Conservation (phyloP, 2,329 filamentous ascomycete genomes). For the Fusarium aywerte region DNA sequence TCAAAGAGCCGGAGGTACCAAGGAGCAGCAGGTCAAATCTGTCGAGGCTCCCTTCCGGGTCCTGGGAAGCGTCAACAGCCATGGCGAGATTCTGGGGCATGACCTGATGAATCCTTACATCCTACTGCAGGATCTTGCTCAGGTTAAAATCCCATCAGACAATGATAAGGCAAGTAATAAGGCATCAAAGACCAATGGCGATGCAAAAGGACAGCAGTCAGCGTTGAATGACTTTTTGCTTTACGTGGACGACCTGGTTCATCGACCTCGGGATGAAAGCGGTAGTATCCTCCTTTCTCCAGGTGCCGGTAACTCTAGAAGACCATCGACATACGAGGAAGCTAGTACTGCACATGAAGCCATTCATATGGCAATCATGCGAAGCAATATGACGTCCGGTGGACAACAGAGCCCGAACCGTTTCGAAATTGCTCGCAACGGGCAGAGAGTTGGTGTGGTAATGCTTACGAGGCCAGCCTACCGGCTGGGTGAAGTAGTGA, state of each 20-base stretch:
- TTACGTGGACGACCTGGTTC: constrained; percentile 81
- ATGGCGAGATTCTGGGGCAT: constrained; percentile 89
- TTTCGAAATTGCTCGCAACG: constrained; percentile 93
- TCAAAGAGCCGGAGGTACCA: constrained; percentile 81
- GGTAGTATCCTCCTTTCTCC: constrained; percentile 76
- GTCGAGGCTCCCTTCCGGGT: constrained; percentile 94
- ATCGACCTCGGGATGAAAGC: constrained; percentile 64
- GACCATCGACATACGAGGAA: constrained; percentile 66
- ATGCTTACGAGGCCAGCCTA: constrained; percentile 90
- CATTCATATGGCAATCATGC: constrained; percentile 90
- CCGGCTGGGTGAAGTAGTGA: constrained; percentile 87
- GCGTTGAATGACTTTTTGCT: constrained; percentile 74
- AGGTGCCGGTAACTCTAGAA: constrained; percentile 65
- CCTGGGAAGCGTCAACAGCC: constrained; percentile 88
- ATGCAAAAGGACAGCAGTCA: constrained; percentile 48
- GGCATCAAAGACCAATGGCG: constrained; percentile 45
- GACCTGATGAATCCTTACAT: constrained; percentile 96
- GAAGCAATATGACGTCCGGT: constrained; percentile 75
- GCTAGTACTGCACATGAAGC: constrained; percentile 78
- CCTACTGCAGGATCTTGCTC: constrained; percentile 83
- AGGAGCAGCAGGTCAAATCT: constrained; percentile 86
- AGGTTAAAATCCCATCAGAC: constrained; percentile 60
- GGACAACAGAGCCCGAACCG: constrained; percentile 87
- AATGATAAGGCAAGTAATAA: constrained; percentile 33
- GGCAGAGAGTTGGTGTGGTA: constrained; percentile 89